Evolutionary conservation across 2,329 filamentous ascomycete species (phyloP), one percentile per base, ranked within the genome.

Genomic region (Fusarium globosum): DNA sequence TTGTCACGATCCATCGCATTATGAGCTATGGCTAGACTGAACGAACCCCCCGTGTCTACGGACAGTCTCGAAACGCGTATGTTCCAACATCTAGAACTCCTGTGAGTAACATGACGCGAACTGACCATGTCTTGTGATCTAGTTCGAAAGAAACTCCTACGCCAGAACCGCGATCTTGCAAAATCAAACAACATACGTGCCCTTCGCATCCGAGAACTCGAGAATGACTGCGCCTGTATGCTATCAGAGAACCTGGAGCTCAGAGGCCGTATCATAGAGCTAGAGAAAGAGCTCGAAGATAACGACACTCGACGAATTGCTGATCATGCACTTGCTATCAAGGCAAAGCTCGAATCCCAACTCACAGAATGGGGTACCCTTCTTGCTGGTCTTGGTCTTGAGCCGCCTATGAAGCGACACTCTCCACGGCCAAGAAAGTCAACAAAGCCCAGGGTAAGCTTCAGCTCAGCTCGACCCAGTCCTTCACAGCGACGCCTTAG

Each of bases 131-230:
- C 57, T 60, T 64, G 48, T 59, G 61, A 53, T 70, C 16, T 77
- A 95, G 93, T 96, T 68, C 93, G 94, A 80, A 89, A 92, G 78
- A 91, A 92, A 80, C 94, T 95, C 79, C 86, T 95, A 77, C 89
- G 94, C 61, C 94, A 96, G 81, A 97, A 97, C 80, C 89, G 93
- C 82, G 94, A 96, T 78, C 92, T 96, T 72, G 93, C 93, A 71
- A 91, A 91, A 80, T 90, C 88, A 77, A 96, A 97, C 83, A 94
- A 93, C 30, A 88, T 89, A 57, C 93, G 95, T 81, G 93, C 92
- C 38, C 86, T 94, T 38, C 91, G 92, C 74, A 95, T 96, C 77
- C 91, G 93, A 68, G 89, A 87, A 72, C 87, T 96, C 66, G 93
- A 96, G 79, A 90, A 91, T 79, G 93, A 97, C 81, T 91, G 90